A percentile compares a stretch with the other conserved stretches of the same genome.
phyloP scores from a whole-genome alignment of 495 filamentous ascomycete species.

The Venustampulla echinocandica region DNA sequence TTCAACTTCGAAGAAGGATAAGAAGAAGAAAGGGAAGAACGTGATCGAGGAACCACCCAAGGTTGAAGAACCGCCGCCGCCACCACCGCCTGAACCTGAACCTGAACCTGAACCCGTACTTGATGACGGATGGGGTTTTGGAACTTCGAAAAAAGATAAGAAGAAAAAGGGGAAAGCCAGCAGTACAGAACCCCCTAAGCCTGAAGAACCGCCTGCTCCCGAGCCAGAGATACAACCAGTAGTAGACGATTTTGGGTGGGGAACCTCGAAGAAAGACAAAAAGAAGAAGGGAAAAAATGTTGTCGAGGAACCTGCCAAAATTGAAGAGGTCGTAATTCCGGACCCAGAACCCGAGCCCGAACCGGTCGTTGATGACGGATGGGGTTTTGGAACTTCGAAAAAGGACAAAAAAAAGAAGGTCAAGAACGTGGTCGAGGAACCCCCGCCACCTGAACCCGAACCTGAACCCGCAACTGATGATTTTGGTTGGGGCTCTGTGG shows the following conservation, averaged over 20 bases:
- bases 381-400: slow-evolving; percentile 15
- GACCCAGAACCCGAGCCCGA: background rate
- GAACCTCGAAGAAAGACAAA: slow-evolving; percentile 20
- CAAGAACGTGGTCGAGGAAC: slow-evolving; percentile 18
- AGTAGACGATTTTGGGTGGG: slow-evolving; percentile 15
- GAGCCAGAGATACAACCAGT: background rate
- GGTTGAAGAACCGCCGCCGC: background rate
- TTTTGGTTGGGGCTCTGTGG: slow-evolving; percentile 17
- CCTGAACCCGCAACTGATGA: slow-evolving; percentile 16
- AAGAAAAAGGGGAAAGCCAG: slow-evolving; percentile 26
- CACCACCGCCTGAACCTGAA: background rate
- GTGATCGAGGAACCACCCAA: slow-evolving; percentile 20
- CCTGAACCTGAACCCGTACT: background rate
- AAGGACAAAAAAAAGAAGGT: slow-evolving; percentile 26
- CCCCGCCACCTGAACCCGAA: slow-evolving; percentile 4
- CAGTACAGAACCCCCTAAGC: slow-evolving; percentile 17
- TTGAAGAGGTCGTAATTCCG: background rate
- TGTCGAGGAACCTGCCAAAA: slow-evolving; percentile 21
- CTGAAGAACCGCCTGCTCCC: background rate
- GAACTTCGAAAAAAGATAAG: slow-evolving; percentile 23
- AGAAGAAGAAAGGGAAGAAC: slow-evolving; percentile 21
- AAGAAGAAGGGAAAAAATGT: slow-evolving; percentile 19
- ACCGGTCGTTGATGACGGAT: background rate
- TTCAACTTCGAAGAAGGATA: slow-evolving; percentile 26
- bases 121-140: slow-evolving; percentile 7